Conservation (phyloP, 768 basidiomycete genomes). For the Chalciporus piperatus region DNA sequence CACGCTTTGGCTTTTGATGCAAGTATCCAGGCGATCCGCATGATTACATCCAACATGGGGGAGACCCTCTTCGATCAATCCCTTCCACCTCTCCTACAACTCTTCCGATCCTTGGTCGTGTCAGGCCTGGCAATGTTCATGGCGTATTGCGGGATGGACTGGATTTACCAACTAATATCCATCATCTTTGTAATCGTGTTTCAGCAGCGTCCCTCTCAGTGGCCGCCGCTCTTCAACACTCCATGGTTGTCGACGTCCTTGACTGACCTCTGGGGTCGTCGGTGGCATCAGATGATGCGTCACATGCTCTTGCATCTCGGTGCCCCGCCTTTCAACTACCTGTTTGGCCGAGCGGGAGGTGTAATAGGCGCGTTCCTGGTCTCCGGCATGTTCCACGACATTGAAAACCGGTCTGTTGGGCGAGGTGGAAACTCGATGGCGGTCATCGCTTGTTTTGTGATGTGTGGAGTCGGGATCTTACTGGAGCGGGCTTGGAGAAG, state of each 20-base stretch:
- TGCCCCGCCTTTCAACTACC: conserved; percentile 36
- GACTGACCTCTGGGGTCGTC: conserved; percentile 56
- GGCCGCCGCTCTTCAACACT: conserved; percentile 59
- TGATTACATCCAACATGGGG: conserved; percentile 37
- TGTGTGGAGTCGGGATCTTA: conserved; percentile 50
- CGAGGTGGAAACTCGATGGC: conserved; percentile 42
- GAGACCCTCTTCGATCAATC: conserved; percentile 37
- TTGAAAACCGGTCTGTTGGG: conserved; percentile 55
- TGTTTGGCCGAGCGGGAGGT: conserved; percentile 49
- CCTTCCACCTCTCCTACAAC: conserved; percentile 31
- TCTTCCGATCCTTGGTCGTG: conserved; percentile 41
- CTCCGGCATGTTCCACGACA: conserved; percentile 57
- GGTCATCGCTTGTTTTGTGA: conserved; percentile 51
- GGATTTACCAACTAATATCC: conserved; percentile 38
- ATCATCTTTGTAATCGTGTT: conserved; percentile 46
- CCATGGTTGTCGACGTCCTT: conserved; percentile 60
- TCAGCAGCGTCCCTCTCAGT: conserved; percentile 46
- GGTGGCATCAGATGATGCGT: conserved; percentile 70
- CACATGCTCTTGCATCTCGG: conserved; percentile 53
- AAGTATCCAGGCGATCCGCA: conserved; percentile 10
- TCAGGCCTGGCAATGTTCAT: conserved; percentile 41
- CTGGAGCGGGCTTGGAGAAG: conserved; percentile 47
- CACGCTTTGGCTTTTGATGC: conserved; percentile 10
- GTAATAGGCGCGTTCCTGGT: conserved; percentile 56
- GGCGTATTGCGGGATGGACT: conserved; percentile 45